Percentiles rank a stretch among this genome's conserved stretches.
phyloP scores from a whole-genome alignment of 2,329 filamentous ascomycete species.

The Colletotrichum caudatum region DNA sequence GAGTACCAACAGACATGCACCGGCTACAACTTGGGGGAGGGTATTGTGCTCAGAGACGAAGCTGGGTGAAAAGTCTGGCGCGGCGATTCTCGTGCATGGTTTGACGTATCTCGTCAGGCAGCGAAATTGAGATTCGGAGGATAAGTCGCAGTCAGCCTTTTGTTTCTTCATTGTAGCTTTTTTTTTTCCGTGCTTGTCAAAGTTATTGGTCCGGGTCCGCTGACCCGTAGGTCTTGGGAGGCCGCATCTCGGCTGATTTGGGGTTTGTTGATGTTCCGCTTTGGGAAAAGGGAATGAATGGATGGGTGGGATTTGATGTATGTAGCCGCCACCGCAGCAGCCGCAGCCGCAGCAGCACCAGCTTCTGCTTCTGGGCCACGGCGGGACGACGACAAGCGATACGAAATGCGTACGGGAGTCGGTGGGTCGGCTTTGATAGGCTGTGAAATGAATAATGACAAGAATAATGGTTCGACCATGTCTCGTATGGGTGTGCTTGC shows the following conservation, averaged over 20 bases:
- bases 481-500: neutral
- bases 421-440: slow-evolving; percentile 9
- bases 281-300: neutral
- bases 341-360: neutral
- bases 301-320: neutral
- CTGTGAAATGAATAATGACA: slow-evolving; percentile 10
- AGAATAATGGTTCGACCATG: neutral
- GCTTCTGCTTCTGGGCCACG: neutral
- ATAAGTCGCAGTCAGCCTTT: slow-evolving; percentile 3
- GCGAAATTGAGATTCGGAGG: slow-evolving; percentile 11
- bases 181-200: neutral
- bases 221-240: neutral
- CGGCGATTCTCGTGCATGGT: slow-evolving; percentile 4
- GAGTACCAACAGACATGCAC: slow-evolving; percentile 24
- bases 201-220: neutral
- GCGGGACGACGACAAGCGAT: neutral
- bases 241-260: neutral
- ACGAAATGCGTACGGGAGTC: neutral
- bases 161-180: neutral
- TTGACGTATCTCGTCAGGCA: neutral
- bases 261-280: neutral
- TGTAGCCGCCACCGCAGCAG: neutral
- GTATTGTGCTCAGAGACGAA: neutral
- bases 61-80: slow-evolving; percentile 5
- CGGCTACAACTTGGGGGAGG: neutral